A percentile compares a stretch with the other conserved stretches of the same genome.
Conservation (phyloP, 768 basidiomycete genomes). For the Terana coerulea region DNA sequence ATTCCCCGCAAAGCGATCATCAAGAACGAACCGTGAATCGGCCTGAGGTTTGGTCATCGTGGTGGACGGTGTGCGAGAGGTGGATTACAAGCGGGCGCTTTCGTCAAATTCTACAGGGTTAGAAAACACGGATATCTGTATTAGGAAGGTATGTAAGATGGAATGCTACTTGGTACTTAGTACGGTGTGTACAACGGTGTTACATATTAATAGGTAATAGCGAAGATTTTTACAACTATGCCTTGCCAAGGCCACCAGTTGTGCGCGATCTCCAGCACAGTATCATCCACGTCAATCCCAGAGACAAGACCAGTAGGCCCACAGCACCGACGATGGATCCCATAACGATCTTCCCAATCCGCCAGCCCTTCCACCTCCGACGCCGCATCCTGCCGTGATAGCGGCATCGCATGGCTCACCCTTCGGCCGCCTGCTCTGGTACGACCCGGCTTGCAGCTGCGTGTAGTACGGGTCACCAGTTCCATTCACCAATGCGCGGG, state of each 20-base stretch:
- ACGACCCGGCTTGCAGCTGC: conserved; percentile 61
- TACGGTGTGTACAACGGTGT: no score
- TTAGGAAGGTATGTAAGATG: background rate
- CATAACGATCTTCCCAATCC: conserved; percentile 59
- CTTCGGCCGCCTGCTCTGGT: conserved; percentile 53
- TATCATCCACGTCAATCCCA: conserved; percentile 28
- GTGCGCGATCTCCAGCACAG: conserved; percentile 8
- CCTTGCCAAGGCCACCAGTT: no score
- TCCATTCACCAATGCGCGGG: conserved; percentile 69
- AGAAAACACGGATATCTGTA: background rate
- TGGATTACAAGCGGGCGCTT: background rate
- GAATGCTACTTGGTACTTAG: no score
- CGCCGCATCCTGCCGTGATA: conserved; percentile 51
- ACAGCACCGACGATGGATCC: conserved; percentile 61
- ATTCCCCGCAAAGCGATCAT: conserved; percentile 22
- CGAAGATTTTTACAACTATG: no score
- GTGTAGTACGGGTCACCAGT: conserved; percentile 77
- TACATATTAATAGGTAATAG: no score
- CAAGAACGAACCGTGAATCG: conserved; percentile 18
- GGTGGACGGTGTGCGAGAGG: background rate
- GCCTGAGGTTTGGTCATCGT: no score
- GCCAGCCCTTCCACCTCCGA: conserved; percentile 18
- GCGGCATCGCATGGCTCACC: conserved; percentile 80
- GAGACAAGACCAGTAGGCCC: conserved; percentile 51
- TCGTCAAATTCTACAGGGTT: background rate